A percentile compares a stretch with the other conserved stretches of the same genome.
Evolutionary conservation across 768 basidiomycete species (phyloP).

Genomic region (Dioszegia crocea): DNA sequence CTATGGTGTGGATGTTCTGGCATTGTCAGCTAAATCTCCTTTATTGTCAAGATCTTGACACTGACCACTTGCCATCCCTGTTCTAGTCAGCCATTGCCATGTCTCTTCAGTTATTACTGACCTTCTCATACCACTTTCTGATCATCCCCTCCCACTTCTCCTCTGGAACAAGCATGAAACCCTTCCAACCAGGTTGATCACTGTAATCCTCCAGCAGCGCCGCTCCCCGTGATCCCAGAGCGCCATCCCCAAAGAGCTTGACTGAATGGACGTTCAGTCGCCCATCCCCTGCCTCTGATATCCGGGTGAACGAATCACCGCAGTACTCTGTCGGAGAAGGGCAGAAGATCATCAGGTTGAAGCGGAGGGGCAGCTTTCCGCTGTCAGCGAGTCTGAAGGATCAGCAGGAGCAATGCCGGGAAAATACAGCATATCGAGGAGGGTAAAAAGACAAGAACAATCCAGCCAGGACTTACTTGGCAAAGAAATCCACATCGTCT

Average conservation of each 20-base stretch:
- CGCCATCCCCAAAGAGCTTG: constrained; percentile 62
- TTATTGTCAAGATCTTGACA: constrained; percentile 10
- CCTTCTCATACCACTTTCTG: constrained; percentile 62
- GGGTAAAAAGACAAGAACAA: too few species aligned
- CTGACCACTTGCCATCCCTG: constrained; percentile 76
- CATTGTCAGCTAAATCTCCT: too few species aligned
- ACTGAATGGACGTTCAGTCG: constrained; percentile 58
- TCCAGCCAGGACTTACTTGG: constrained; percentile 54
- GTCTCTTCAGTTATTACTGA: constrained; percentile 28
- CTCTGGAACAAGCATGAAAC: constrained; percentile 63
- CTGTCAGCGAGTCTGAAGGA: constrained; percentile 63
- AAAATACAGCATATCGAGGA: too few species aligned
- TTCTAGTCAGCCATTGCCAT: not conserved
- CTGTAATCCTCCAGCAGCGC: constrained; percentile 80
- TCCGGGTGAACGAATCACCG: constrained; percentile 60
- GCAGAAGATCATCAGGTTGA: constrained; percentile 49
- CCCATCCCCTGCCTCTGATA: constrained; percentile 56
- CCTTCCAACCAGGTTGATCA: constrained; percentile 65
- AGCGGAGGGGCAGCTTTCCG: constrained; percentile 61
- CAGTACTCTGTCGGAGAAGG: constrained; percentile 59
- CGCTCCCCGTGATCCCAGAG: constrained; percentile 87
- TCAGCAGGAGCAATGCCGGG: constrained; percentile 1
- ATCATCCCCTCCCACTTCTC: constrained; percentile 59
- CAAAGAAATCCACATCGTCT: constrained; percentile 61
- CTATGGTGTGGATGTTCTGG: constrained; percentile 65